Evolutionary conservation across 495 filamentous ascomycete species (phyloP).

Genomic region (Aspergillus sclerotiicarbonarius): DNA sequence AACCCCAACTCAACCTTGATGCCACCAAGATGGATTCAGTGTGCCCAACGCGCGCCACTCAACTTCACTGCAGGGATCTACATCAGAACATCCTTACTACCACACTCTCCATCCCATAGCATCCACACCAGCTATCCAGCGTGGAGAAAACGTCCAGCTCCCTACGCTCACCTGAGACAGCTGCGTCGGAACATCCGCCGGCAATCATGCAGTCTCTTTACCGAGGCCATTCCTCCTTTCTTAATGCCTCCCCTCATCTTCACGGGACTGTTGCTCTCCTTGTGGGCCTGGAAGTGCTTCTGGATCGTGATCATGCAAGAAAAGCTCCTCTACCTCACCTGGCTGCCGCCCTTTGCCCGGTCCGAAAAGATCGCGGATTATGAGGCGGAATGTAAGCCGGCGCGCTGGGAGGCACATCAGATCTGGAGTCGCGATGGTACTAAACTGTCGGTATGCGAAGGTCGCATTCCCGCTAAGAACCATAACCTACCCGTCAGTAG

Average conservation of each 20-base stretch:
- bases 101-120: neutral
- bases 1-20: neutral
- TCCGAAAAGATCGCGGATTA: conserved; percentile 61
- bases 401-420: conserved; percentile 62
- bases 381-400: conserved; percentile 50
- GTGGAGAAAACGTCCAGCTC: neutral
- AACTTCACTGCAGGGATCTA: neutral
- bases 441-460: conserved; percentile 55
- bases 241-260: conserved; percentile 67
- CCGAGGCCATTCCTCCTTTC: conserved; percentile 44
- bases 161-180: too few relatives aligned
- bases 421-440: conserved; percentile 59
- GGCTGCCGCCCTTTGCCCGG: conserved; percentile 58
- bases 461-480: conserved; percentile 21
- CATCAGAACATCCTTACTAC: neutral
- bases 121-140: neutral
- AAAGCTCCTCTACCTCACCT: conserved; percentile 81
- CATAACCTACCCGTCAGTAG: neutral
- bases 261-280: conserved; percentile 58
- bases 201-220: conserved; percentile 18
- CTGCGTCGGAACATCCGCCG: neutral
- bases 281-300: conserved; percentile 78
- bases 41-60: neutral
- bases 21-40: neutral
- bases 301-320: conserved; percentile 82